Conservation (phyloP, 371 early-diverging fungal species). For the Paraphysoderma sedebokerense region DNA sequence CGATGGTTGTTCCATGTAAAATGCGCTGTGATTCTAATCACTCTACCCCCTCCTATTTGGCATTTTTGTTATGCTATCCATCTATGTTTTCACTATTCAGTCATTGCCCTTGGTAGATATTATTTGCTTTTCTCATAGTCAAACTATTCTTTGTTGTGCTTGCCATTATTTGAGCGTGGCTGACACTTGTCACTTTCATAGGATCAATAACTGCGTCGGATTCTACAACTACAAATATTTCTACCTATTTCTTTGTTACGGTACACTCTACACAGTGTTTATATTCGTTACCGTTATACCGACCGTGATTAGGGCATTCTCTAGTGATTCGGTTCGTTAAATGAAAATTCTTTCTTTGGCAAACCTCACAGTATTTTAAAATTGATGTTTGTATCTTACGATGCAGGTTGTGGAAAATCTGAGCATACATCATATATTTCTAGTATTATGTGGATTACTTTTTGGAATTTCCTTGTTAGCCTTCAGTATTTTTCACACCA, state of each 20-base stretch:
- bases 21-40: no score
- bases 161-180: neutral
- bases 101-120: no score
- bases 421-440: neutral
- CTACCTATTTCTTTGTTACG: constrained; percentile 14
- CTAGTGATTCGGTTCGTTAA: neutral
- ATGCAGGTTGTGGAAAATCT: constrained; percentile 4
- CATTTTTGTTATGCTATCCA: no score
- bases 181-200: constrained; percentile 46
- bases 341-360: neutral
- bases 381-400: constrained; percentile 11
- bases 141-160: neutral
- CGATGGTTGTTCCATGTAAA: no score
- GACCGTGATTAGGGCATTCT: neutral
- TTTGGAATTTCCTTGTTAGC: constrained; percentile 7
- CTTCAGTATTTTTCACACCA: neutral
- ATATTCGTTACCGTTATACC: neutral
- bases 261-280: neutral
- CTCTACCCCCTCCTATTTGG: no score
- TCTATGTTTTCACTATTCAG: no score
- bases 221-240: constrained; percentile 31
- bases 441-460: constrained; percentile 4
- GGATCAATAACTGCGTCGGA: constrained; percentile 38
- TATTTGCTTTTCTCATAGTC: neutral
- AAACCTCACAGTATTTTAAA: neutral